Base-by-base conservation (phyloP, 331 rosid species). In the Malus hybrid region DNA sequence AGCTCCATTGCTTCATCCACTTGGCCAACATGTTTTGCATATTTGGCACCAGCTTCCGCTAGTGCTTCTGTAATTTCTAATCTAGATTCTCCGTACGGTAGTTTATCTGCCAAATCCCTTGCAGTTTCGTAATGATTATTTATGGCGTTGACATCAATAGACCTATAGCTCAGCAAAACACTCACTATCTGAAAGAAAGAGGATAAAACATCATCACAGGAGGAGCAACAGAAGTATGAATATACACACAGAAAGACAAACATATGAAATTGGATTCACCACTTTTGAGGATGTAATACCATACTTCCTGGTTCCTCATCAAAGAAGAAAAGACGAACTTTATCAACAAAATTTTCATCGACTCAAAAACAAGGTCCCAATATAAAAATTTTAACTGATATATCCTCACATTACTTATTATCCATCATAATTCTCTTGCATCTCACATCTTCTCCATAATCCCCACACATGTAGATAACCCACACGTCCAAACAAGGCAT, bases 1-100 rank as follows among this genome's bases (percentile, higher is more conserved):
- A 95, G 97, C 76, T 92, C 96, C 97, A 88, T 90, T 29, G 97
- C 93, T 83, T 90, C 99, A 60, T 95, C 97, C 69, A 84, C 80
- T 90, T 81, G 86, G 52, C 97, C 97, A 64, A 92, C 88, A 67
- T 92, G 67, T 76, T 91, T 90, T 32, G 97, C 99, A 80, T 89
- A 64, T 80, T 92, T 90, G 59, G 97, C 99, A 76, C 99, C 97
- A 48, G 77, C 90, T 78, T 95, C 97, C 0, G 77, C 79, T n/a
- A 95, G 87, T 44, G 87, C 83, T 70, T 89, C 99, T 70, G 79
- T 81, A 65, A 95, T 92, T 82, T 85, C 97, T 60, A 87, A 82
- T 70, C 86, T 67, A 20, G 93, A 61, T 46, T 84, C 92, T 68
- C 99, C 95, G 56, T 95, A 95, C 14, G 67, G 82, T 56, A 95